phyloP scores from a whole-genome alignment of 495 filamentous ascomycete species.

The Podospora fimiseda region DNA sequence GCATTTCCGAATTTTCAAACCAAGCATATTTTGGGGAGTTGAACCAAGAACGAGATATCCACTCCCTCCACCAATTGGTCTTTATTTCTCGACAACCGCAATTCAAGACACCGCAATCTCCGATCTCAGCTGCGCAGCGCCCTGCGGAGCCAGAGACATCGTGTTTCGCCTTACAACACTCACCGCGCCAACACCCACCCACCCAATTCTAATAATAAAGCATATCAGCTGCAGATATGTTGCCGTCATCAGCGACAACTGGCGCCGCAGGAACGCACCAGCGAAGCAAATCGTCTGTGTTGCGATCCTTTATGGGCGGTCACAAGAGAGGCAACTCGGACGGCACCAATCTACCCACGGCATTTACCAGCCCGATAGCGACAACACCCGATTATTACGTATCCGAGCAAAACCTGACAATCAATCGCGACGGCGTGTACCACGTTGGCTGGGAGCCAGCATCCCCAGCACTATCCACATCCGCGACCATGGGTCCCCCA shows the following conservation, averaged over 20 bases:
- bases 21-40: neutral
- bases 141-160: neutral
- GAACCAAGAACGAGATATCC: no score
- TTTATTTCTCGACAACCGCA: neutral
- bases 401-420: slow-evolving; percentile 10
- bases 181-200: neutral
- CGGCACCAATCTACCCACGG: slow-evolving; percentile 32
- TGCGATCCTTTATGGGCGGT: slow-evolving; percentile 48
- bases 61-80: neutral
- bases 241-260: neutral
- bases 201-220: slow-evolving; percentile 7
- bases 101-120: slow-evolving; percentile 9
- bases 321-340: slow-evolving; percentile 46
- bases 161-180: neutral
- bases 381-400: slow-evolving; percentile 10
- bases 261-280: slow-evolving; percentile 23
- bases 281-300: slow-evolving; percentile 51
- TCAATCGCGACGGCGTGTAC: slow-evolving; percentile 10
- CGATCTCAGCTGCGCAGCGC: neutral
- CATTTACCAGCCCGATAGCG: slow-evolving; percentile 16
- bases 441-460: slow-evolving; percentile 15
- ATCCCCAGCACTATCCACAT: slow-evolving; percentile 4
- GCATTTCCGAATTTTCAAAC: slow-evolving; percentile 1
- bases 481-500: slow-evolving; percentile 9
- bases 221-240: neutral